Evolutionary conservation across 345 rosid species (phyloP).

Genomic region (Isatis tinctoria): DNA sequence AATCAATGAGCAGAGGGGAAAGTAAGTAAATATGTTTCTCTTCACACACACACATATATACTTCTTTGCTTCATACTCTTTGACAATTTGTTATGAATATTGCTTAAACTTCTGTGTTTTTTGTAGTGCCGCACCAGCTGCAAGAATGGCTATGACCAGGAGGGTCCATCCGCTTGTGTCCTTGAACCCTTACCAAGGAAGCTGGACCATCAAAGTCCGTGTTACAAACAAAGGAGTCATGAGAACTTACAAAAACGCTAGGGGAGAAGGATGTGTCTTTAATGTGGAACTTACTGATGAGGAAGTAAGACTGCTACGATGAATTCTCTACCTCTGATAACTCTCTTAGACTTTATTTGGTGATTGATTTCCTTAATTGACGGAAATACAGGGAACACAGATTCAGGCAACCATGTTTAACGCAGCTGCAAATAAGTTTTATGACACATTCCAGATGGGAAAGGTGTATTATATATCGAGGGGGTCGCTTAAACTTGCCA

Average conservation of each 20-base stretch:
- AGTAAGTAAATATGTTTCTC: constrained; percentile 50
- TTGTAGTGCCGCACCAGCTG: constrained; percentile 77
- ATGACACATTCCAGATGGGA: constrained; percentile 73
- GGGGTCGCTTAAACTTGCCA: constrained; percentile 77
- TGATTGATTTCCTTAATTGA: not conserved
- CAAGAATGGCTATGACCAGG: constrained; percentile 83
- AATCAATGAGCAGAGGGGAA: constrained; percentile 61
- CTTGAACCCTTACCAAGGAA: constrained; percentile 94
- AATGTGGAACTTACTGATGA: constrained; percentile 94
- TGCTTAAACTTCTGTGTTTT: not conserved
- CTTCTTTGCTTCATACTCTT: constrained; percentile 47
- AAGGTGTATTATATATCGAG: constrained; percentile 82
- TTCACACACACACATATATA: constrained; percentile 31
- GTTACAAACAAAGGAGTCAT: constrained; percentile 85
- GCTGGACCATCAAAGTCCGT: constrained; percentile 89
- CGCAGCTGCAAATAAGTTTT: constrained; percentile 80
- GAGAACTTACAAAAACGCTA: constrained; percentile 81
- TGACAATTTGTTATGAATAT: constrained; percentile 53
- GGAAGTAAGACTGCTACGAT: constrained; percentile 53
- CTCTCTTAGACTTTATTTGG: not conserved
- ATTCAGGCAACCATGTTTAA: constrained; percentile 98
- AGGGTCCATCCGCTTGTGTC: constrained; percentile 94
- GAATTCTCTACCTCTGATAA: not conserved
- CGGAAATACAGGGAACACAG: constrained; percentile 70
- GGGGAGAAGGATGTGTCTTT: constrained; percentile 97